Evolutionary conservation across 179 eudicot species (phyloP), one percentile per base, ranked within the genome.

Genomic region (Spinacia oleracea): DNA sequence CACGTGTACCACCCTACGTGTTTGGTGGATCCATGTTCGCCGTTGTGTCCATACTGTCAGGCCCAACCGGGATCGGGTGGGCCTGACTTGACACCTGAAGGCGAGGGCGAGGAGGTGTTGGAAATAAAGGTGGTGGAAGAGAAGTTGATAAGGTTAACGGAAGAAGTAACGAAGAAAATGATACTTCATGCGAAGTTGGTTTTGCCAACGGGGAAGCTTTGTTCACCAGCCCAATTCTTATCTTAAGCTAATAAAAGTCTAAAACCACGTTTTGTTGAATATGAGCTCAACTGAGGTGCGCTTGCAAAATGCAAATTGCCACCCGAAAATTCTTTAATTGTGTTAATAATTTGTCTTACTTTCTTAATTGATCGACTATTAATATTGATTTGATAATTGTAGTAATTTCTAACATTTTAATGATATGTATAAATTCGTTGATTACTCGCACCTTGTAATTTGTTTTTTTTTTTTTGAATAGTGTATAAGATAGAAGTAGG

Each of bases 1-100:
- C 94, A 91, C 73, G 93, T 90, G 60, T 89, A 86, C 59, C 97
- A 91, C 74, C 84, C 87, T n/a, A 86, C 82, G 69, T 91, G 97
- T 70, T 34, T 79, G 15, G 72, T 85, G 25, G 92, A 89, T 53
- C 80, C 86, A 0, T 88, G 93, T 5, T 87, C 88, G 56, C 80
- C 85, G 4, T 84, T 88, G 8, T 91, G 97, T 71, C 92, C 93
- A 2, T 86, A 84, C 14, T 91, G 78, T 51, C 50, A 50, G 25
- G 78, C 75, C 38, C 50, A 5, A 21, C 21, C 32, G 10, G 25
- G 21, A 29, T 64, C 12, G n/a, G 55, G 12, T 63, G 40, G 21
- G 15, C 35, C 6, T 14, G 27, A 56, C 5, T 1, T 1, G 0
- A 46, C 27, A 81, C 80, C 7, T 50, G 76, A 69, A 63, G 81